These are phyloP conservation scores for Raphanus hybrid DNA, from an alignment of 441 rosid genomes.

Conservation along the genomic window DNA sequence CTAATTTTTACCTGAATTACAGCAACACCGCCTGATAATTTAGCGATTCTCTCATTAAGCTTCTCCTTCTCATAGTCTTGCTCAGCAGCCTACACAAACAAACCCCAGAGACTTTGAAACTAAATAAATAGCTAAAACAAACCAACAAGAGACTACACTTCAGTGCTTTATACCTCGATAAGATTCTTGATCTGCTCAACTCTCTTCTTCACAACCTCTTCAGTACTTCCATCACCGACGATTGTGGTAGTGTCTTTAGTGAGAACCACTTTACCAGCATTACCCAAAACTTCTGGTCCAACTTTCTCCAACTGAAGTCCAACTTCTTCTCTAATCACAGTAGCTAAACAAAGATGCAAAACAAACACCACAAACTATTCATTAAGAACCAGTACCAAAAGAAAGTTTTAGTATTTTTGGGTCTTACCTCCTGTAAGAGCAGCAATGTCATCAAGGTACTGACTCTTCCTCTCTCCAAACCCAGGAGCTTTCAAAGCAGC, in stretches of 20 bases:
- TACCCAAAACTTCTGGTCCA: constrained; percentile 79
- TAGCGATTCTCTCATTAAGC: background rate
- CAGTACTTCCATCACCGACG: constrained; percentile 91
- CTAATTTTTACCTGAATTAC: background rate
- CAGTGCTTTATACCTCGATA: constrained; percentile 57
- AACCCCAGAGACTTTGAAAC: too few relatives aligned
- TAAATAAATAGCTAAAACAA: too few relatives aligned
- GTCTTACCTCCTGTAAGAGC: constrained; percentile 76
- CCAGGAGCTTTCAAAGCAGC: constrained; percentile 98
- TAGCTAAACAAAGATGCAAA: constrained; percentile 44
- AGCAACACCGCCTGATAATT: too few relatives aligned
- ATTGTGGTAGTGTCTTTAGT: constrained; percentile 85
- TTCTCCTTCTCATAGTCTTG: background rate
- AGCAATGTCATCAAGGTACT: constrained; percentile 94
- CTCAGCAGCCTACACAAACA: too few relatives aligned
- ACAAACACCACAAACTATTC: background rate
- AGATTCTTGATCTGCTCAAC: constrained; percentile 84
- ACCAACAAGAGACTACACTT: too few relatives aligned
- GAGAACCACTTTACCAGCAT: constrained; percentile 86
- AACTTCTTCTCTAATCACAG: constrained; percentile 88
- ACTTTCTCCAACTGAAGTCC: constrained; percentile 89
- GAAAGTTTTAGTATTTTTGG: background rate
- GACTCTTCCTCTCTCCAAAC: constrained; percentile 90
- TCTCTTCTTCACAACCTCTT: constrained; percentile 85
- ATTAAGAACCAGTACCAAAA: background rate